Percentiles rank a stretch among this genome's conserved stretches.
Conservation (phyloP, 352 stramenopile genomes). For the Phytophthora brassicae region DNA sequence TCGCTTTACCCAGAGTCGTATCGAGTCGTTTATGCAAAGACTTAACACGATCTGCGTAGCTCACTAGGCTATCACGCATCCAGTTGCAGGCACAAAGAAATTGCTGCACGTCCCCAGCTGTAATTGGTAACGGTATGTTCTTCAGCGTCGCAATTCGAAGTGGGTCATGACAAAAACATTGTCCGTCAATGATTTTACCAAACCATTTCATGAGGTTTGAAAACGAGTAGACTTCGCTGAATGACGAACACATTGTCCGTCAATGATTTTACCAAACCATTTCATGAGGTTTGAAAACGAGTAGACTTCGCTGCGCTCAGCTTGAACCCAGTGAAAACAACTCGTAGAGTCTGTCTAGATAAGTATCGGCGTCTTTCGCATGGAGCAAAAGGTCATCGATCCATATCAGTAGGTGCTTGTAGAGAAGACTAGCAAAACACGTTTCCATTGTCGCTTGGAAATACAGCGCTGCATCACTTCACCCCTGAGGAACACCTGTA, state of each 20-base stretch:
- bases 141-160: neutral
- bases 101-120: constrained; percentile 4
- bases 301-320: constrained; percentile 21
- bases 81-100: constrained; percentile 7
- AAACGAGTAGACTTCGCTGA: no score
- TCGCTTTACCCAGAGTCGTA: neutral
- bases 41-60: neutral
- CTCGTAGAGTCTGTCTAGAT: constrained; percentile 21
- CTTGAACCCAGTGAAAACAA: constrained; percentile 17
- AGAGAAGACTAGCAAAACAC: neutral
- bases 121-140: constrained; percentile 1
- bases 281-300: constrained; percentile 21
- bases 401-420: constrained; percentile 1
- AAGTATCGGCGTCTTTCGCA: constrained; percentile 13
- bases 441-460: constrained; percentile 2
- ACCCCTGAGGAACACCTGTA: neutral
- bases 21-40: constrained; percentile 4
- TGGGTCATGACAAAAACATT: constrained; percentile 2
- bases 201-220: constrained; percentile 20
- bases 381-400: neutral
- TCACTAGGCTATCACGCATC: constrained; percentile 3
- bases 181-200: constrained; percentile 11
- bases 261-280: constrained; percentile 22
- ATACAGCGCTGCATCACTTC: neutral
- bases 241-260: neutral